phyloP scores from a whole-genome alignment of 1,284 basidiomycete genomes.

The Cutaneotrichosporon dermatis region DNA sequence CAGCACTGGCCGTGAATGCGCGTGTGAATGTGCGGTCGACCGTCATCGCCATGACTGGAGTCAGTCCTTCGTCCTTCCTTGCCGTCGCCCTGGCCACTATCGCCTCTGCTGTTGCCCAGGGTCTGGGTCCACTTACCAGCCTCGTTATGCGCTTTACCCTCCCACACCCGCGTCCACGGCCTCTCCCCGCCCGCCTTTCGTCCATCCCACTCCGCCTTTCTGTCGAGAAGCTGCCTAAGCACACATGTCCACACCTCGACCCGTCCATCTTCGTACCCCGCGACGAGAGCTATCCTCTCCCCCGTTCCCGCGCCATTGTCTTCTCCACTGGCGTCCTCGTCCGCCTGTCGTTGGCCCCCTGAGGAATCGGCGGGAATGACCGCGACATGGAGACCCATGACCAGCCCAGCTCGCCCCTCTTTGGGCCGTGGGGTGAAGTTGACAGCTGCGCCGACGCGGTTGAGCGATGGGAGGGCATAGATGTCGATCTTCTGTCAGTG shows the following conservation, averaged over 20 bases:
- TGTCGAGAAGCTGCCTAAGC: neutral
- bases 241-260: slow-evolving; percentile 61
- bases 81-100: neutral
- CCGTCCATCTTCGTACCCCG: slow-evolving; percentile 75
- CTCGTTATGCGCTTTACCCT: slow-evolving; percentile 66
- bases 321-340: neutral
- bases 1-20: slow-evolving; percentile 75
- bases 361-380: neutral
- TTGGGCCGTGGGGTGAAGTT: slow-evolving; percentile 20
- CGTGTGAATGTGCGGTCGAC: slow-evolving; percentile 59
- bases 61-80: neutral
- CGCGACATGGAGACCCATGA: slow-evolving; percentile 66
- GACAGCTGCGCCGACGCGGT: slow-evolving; percentile 67
- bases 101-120: too few species aligned
- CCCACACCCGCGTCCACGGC: slow-evolving; percentile 71
- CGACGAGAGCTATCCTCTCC: slow-evolving; percentile 55
- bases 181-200: slow-evolving; percentile 11
- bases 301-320: neutral
- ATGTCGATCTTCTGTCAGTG: slow-evolving; percentile 54
- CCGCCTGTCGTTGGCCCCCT: too few species aligned
- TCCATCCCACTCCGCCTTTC: slow-evolving; percentile 19
- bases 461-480: slow-evolving; percentile 62
- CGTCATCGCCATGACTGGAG: slow-evolving; percentile 75
- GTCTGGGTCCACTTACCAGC: slow-evolving; percentile 56
- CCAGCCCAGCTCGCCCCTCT: slow-evolving; percentile 55